These are phyloP conservation scores for Alternaria sp. DNA, from an alignment of 2,329 filamentous ascomycete genomes.

Conservation along the genomic window DNA sequence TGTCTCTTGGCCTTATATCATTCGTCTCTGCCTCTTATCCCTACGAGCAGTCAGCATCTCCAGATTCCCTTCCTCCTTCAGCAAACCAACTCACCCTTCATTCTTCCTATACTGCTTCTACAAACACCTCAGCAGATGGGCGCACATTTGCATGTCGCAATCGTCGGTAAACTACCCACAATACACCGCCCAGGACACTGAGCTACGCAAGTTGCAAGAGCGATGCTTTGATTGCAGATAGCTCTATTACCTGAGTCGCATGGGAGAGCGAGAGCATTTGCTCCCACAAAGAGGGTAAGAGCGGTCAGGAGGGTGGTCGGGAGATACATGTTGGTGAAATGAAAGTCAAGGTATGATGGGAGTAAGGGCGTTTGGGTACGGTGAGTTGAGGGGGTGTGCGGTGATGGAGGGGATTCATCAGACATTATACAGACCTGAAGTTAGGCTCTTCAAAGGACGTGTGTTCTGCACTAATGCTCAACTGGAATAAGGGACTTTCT, in stretches of 20 bases:
- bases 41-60: neutral
- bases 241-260: neutral
- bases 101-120: neutral
- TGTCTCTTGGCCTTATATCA: neutral
- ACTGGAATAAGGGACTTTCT: neutral
- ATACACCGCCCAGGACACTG: neutral
- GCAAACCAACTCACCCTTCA: neutral
- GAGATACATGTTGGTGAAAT: neutral
- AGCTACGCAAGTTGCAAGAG: neutral
- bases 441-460: accelerated
- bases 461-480: neutral
- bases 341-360: no score
- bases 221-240: neutral
- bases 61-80: neutral
- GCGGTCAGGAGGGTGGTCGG: neutral
- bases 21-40: neutral
- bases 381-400: accelerated
- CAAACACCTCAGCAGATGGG: neutral
- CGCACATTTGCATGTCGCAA: neutral
- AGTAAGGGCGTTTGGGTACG: neutral
- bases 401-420: neutral
- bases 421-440: neutral
- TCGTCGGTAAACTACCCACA: neutral
- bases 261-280: accelerated
- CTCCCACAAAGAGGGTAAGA: neutral